A percentile compares a stretch with the other conserved stretches of the same genome.
Evolutionary conservation across 1,284 basidiomycete species (phyloP).

Genomic region (Ceratobasidium sp.): DNA sequence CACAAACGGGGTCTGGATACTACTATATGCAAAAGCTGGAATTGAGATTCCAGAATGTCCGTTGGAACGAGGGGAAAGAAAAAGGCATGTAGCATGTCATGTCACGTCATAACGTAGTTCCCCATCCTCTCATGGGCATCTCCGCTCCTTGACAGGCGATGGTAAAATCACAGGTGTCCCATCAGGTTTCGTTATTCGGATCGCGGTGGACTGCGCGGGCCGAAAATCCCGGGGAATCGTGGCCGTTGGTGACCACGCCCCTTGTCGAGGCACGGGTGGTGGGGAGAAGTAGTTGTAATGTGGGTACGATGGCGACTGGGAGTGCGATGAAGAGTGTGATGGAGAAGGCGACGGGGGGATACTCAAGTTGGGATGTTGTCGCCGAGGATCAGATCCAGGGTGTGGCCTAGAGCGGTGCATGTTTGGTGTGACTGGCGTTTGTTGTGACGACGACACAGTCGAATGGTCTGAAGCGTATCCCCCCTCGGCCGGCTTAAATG

Average conservation of each 20-base stretch:
- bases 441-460: constrained; percentile 1
- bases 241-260: not conserved
- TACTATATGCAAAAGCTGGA: too few relatives aligned
- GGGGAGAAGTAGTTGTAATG: not conserved
- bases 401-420: not conserved
- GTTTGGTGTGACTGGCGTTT: not conserved
- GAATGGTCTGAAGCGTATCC: not conserved
- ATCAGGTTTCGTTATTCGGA: constrained; percentile 33
- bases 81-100: not conserved
- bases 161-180: constrained; percentile 11
- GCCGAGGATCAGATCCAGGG: not conserved
- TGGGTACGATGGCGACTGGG: constrained; percentile 1
- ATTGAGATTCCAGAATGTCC: too few relatives aligned
- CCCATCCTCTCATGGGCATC: not conserved
- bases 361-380: not conserved
- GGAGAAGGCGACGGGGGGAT: constrained; percentile 13
- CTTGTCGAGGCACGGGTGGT: not conserved
- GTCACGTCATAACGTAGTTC: not conserved
- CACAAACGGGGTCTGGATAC: not conserved
- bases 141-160: constrained; percentile 18
- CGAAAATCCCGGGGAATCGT: constrained; percentile 27
- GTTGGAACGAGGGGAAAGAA: not conserved
- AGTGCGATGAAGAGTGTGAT: constrained; percentile 2
- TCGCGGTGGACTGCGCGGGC: not conserved
- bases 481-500: not conserved